These are phyloP conservation scores for Coniochaeta sp. DNA, from an alignment of 2,329 filamentous ascomycete genomes.

Conservation along the genomic window DNA sequence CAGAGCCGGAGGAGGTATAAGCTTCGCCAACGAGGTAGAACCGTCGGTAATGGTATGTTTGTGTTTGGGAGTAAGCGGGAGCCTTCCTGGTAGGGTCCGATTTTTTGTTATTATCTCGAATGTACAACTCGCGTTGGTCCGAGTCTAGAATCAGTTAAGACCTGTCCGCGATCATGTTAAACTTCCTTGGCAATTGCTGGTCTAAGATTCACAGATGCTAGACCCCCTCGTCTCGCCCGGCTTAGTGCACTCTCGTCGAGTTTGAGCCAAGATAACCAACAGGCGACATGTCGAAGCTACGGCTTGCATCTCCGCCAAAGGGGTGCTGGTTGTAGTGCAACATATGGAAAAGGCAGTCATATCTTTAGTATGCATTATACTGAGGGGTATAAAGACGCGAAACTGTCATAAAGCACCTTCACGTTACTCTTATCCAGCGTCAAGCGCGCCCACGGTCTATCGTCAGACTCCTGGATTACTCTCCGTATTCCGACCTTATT, in stretches of 20 bases:
- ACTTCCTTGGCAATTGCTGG: not conserved
- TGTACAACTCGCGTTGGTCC: not conserved
- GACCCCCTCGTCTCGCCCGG: no score
- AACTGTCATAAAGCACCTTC: not conserved
- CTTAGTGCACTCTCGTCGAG: no score
- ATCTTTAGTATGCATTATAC: no score
- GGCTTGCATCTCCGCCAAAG: no score
- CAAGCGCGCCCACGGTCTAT: not conserved
- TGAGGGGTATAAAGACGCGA: not conserved
- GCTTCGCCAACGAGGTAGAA: not conserved
- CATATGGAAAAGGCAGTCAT: no score
- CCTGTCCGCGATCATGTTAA: not conserved
- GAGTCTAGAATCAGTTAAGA: not conserved
- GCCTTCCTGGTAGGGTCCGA: no score
- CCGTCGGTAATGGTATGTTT: not conserved
- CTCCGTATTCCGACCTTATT: not conserved
- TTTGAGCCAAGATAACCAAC: no score
- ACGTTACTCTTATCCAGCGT: not conserved
- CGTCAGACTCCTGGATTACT: not conserved
- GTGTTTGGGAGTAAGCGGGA: not conserved
- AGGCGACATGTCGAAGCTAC: no score
- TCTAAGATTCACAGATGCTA: not conserved
- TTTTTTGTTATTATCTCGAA: no score
- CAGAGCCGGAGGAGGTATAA: slow-evolving; percentile 14
- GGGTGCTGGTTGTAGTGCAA: no score